Base-by-base conservation (phyloP, 2,329 filamentous ascomycete species). In the Rugonectria rugulosa region DNA sequence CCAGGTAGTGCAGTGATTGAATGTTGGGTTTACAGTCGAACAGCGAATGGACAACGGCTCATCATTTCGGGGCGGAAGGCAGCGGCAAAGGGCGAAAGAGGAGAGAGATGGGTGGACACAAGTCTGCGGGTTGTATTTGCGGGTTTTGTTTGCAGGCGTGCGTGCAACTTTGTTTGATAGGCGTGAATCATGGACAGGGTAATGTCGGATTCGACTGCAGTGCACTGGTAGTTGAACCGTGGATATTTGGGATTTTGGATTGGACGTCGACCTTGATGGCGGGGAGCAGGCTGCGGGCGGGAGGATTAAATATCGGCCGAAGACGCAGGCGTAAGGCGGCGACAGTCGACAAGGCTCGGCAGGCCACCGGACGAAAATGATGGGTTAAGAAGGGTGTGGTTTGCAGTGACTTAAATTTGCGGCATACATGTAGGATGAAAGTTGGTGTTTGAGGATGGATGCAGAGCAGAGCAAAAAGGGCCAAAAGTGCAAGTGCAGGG, bases 171-270 rank as follows among this genome's bases (percentile, higher is more conserved):
- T 58, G 60, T 55, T 58, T 57, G 56, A 47, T 60, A 49, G 38
- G 58, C 45, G 59, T 66, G 60, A 65, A 64, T 65, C 64, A 66
- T 58, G 56, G 57, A 58, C 44, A 56, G 46, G 44, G 50, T 36
- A 51, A 37, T 50, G 56, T 50, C 51, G 41, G 57, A 48, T 61
- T 53, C 56, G 47, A 51, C 56, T 54, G 45, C 55, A 61, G 61
- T 56, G 54, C 56, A 40, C 54, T 60, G 48, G 27, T 6, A 41
- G 32, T 46, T 37, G 29, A 45, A 41, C 37, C 17, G 19, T 23
- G 49, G 61, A n/a, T n/a, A n/a, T 55, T 48, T 52, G 54, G 54
- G 53, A 50, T 47, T 41, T 40, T 44, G 27, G 46, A 56, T 60
- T 56, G 63, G 60, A 57, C 26, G 26, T 27, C 23, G 46, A 49